Conservation (phyloP, 495 filamentous ascomycete genomes). For the Corynascus novoguineensis region DNA sequence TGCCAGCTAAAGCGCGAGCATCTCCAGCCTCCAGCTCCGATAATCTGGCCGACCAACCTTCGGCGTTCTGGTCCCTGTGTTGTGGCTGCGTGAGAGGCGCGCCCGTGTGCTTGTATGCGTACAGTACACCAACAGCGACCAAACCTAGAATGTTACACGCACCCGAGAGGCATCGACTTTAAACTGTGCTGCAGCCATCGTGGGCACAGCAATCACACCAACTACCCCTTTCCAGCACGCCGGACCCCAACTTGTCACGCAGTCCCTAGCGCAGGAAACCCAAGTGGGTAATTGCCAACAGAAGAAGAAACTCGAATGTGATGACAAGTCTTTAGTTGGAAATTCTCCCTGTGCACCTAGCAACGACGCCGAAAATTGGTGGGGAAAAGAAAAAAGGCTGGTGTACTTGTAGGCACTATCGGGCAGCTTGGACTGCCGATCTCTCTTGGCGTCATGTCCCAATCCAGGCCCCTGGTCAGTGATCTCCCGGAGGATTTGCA, state of each 20-base stretch:
- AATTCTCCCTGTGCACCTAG: not conserved
- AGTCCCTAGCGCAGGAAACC: not conserved
- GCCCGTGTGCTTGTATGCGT: too few relatives aligned
- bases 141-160: too few relatives aligned
- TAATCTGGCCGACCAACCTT: too few relatives aligned
- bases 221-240: not conserved
- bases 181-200: too few relatives aligned
- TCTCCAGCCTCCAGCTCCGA: not conserved
- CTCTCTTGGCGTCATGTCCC: slow-evolving; percentile 9
- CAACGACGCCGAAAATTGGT: too few relatives aligned
- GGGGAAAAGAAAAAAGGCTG: slow-evolving; percentile 9
- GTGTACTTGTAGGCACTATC: not conserved
- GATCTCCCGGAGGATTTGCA: slow-evolving; percentile 12
- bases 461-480: slow-evolving; percentile 7
- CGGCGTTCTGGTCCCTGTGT: too few relatives aligned
- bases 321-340: not conserved
- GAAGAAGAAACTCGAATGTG: slow-evolving; percentile 6
- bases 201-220: too few relatives aligned
- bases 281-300: not conserved
- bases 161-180: too few relatives aligned
- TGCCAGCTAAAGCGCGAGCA: not conserved
- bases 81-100: too few relatives aligned
- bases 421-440: slow-evolving; percentile 6
- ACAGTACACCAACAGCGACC: too few relatives aligned
- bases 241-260: not conserved